phyloP scores from a whole-genome alignment of 2,329 filamentous ascomycete genomes.

The Pleurostoma richardsiae region DNA sequence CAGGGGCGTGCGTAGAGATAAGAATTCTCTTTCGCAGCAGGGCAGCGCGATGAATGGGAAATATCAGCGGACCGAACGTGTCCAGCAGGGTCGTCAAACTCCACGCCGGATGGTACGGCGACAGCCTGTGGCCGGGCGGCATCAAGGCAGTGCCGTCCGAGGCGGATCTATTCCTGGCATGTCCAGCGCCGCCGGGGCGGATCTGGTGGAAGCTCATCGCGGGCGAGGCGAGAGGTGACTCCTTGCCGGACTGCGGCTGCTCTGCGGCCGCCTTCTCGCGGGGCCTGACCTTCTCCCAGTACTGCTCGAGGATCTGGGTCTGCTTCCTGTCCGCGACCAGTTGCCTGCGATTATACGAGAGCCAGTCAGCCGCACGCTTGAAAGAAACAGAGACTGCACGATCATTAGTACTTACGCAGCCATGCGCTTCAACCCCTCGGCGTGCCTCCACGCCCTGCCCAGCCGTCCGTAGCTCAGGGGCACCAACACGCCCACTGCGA shows the following conservation, averaged over 20 bases:
- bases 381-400: not conserved
- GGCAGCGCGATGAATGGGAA: constrained; percentile 83
- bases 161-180: constrained; percentile 52
- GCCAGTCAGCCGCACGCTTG: not conserved
- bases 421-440: constrained; percentile 67
- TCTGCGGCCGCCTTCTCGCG: constrained; percentile 31
- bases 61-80: constrained; percentile 84
- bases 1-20: constrained; percentile 79
- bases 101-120: constrained; percentile 79
- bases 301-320: constrained; percentile 64
- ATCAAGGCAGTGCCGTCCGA: constrained; percentile 58
- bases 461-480: constrained; percentile 79
- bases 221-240: constrained; percentile 49
- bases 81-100: constrained; percentile 74
- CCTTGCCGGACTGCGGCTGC: constrained; percentile 26
- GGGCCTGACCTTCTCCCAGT: constrained; percentile 65
- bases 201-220: constrained; percentile 37
- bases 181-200: constrained; percentile 32
- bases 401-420: constrained; percentile 50
- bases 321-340: constrained; percentile 62
- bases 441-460: constrained; percentile 86
- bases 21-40: constrained; percentile 83
- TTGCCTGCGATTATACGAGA: constrained; percentile 28
- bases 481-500: constrained; percentile 85
- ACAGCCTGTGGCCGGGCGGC: constrained; percentile 60